Base-by-base conservation (phyloP, 2,329 filamentous ascomycete genomes). In the Curvularia verruculosa region DNA sequence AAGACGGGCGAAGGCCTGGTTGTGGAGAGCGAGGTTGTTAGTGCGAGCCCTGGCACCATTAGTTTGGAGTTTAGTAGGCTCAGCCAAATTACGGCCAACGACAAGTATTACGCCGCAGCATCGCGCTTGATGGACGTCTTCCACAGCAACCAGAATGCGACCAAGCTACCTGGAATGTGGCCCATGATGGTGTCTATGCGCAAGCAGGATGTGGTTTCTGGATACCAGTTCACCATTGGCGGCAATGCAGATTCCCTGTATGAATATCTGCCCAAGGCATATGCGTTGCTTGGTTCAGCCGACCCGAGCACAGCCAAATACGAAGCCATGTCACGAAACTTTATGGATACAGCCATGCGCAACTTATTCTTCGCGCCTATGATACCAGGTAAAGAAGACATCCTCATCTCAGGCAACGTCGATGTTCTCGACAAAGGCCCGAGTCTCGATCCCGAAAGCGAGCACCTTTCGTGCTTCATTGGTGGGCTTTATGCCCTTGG, bases 401-500 rank as follows among this genome's bases (percentile, higher is more conserved):
- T 77, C 1, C 56, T 76, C 3, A 67, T 73, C 40, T 71, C 68
- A 23, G 75, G 75, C 24, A 76, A 79, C 37, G 75, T 80, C 1
- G 58, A 61, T 19, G 47, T 60, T 26, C 53, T 57, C 64, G 56
- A 52, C 5, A 49, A 60, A 3, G 48, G 61, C 9, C 52, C 67
- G 5, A 63, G 52, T 4, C 59, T 75, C 8, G 75, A 80, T 10
- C 78, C 84, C 12, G 80, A 86, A 65, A 82, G 81, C 41, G 81
- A 84, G 46, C 85, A 88, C 71, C 77, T 87, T 7, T 81, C 79
- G 7, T 88, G 85, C 71, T 88, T 87, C 67, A 78, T 82, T 3
- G 85, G 85, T 13, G 85, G 85, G 41, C 87, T 87, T 83, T 84
- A 85, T 61, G 85, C 80, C 0, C 74, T 87, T 1, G 85, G 83